Base-by-base conservation (phyloP, 2,329 filamentous ascomycete genomes). In the Sporothrix curviconia region DNA sequence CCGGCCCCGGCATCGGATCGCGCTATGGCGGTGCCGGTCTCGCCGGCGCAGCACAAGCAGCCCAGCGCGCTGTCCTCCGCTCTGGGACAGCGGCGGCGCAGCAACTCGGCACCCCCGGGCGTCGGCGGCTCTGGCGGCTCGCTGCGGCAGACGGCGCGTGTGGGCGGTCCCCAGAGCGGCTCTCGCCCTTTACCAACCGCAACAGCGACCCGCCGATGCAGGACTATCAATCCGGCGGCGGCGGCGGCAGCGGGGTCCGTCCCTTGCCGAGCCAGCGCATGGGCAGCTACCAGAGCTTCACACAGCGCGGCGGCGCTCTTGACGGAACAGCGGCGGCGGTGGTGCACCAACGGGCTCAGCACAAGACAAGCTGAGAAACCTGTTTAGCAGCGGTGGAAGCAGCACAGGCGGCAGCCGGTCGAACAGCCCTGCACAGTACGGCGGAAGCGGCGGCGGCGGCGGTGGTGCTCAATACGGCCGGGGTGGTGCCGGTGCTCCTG, bases 361-460 rank as follows among this genome's bases (percentile, higher is more conserved):
- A 52, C 89, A 95, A 73, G 89, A 95, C 65, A 79, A 89, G 64
- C 75, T 96, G 64, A 89, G 90, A 68, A 89, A 91, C 66, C 74
- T 96, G 46, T 90, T 90, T 78, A 84, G 83, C n/a, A 79, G 81
- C 36, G 52, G 55, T 25, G 55, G 49, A 9, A 42, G 40, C 37
- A 40, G 77, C 80, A 63, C 81, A 80, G 43, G 75, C 76, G 49
- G 86, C 22, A 74, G 74, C 3, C 77, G 78, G 51, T 59, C 61
- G 3, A 47, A 44, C 28, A 63, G 61, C 25, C 61, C 61, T 30
- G 60, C 55, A 73, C 77, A 15, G 66, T 68, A 44, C 63, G 66
- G 55, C 65, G 67, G 55, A 63, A 34, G 44, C 53, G 55, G 39
- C 30, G 58, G 46, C 32, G 62, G 64, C 44, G 66, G 67, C 15